A percentile compares a stretch with the other conserved stretches of the same genome.
Conservation (phyloP, 371 early-diverging fungal species). For the Chytridium lagenaria region DNA sequence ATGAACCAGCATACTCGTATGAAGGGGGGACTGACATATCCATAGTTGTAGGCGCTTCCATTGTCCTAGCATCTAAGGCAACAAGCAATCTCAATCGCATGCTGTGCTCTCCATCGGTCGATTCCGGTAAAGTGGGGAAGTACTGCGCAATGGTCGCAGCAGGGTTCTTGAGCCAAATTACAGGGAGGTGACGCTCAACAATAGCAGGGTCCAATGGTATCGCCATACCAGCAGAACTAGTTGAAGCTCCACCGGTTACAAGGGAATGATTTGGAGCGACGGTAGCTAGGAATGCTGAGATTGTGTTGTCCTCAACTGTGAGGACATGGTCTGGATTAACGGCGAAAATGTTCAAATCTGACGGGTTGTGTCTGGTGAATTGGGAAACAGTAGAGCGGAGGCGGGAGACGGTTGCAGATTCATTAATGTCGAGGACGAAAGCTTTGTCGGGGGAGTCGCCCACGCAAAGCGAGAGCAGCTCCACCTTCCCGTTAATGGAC, state of each 20-base stretch:
- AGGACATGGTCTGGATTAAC: not conserved
- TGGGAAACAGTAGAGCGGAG: not conserved
- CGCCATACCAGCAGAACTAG: not conserved
- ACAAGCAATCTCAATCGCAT: too few species aligned
- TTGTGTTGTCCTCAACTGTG: not conserved
- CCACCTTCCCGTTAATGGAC: too few species aligned
- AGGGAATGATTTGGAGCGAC: not conserved
- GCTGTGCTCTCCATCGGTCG: too few species aligned
- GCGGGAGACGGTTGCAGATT: not conserved
- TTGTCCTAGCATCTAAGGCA: too few species aligned
- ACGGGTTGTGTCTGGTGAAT: not conserved
- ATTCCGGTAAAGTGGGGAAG: too few species aligned
- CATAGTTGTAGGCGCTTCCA: too few species aligned
- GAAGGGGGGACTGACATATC: too few species aligned
- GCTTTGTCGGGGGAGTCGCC: slow-evolving; percentile 13
- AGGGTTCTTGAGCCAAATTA: not conserved
- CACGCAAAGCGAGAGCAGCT: slow-evolving; percentile 4
- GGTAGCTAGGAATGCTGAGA: not conserved
- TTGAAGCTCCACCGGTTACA: not conserved
- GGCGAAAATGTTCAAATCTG: not conserved
- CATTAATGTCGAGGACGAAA: not conserved
- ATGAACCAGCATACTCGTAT: too few species aligned
- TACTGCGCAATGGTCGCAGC: not conserved
- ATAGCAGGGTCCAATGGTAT: not conserved
- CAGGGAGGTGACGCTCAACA: not conserved